Evolutionary conservation across 441 rosid species (phyloP), one percentile per base, ranked within the genome.

Genomic region (Euphorbia celastroides): DNA sequence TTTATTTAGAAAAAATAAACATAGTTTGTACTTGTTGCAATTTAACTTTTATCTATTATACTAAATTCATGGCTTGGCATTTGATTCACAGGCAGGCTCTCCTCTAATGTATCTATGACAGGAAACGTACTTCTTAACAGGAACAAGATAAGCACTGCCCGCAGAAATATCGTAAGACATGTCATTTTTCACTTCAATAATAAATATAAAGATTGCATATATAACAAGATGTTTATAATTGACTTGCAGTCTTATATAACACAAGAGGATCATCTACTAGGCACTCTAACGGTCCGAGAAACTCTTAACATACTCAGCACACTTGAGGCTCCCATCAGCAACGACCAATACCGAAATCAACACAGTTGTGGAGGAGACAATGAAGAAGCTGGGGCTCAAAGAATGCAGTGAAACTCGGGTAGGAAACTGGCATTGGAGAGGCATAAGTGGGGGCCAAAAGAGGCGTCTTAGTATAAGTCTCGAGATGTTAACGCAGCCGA

Each of bases 371-470:
- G 92, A 91, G 67, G 81, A 72, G 23, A 82, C 93, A 71, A 84
- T 94, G 70, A 58, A 52, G 51, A 85, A 87, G 62, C 82, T 94
- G 87, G 99, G 97, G 46, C 85, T 91, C 3, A 80, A 86, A 62
- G 96, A 91, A 46, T 91, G 99, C 52, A 80, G 86, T 11, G 89
- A 92, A 28, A 71, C 77, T 13, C 68, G 73, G 48, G 83, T 94
- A 0, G 98, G 99, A 23, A 94, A 88, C 77, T 94, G 98, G 97
- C 99, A 88, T 73, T 46, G 83, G 52, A 85, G 96, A 31, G 99
- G 99, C 2, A 82, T 94, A 63, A 94, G 99, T 32, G 91, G 94
- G 3, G 99, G 99, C 0, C 96, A 94, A 80, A 94, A 84, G 83
- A 88, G 81, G 75, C 74, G 97, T 57, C 77, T 94, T 0, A 84